Evolutionary conservation across 106 monocot genomes (phyloP).

Genomic region (Dioscorea zingiberensis): DNA sequence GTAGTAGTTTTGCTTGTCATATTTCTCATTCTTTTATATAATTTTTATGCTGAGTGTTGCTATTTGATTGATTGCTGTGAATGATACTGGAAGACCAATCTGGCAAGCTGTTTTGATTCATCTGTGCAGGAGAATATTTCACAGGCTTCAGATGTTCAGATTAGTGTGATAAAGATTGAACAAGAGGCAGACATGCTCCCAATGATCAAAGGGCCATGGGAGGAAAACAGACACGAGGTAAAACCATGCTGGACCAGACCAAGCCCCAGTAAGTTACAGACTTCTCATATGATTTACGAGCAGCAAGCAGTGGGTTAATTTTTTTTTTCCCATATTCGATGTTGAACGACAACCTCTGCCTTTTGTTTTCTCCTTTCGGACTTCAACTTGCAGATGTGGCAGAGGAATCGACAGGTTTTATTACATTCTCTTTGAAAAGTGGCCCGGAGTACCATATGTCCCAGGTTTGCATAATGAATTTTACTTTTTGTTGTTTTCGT

Average conservation of each 20-base stretch:
- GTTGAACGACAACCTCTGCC: background rate
- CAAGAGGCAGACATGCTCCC: background rate
- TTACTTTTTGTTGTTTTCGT: background rate
- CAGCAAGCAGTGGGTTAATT: background rate
- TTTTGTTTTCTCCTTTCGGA: background rate
- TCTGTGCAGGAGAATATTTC: constrained; percentile 23
- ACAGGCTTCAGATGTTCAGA: constrained; percentile 14
- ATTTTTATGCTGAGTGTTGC: background rate
- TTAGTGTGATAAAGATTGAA: constrained; percentile 33
- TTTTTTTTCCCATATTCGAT: background rate
- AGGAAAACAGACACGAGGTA: constrained; percentile 17
- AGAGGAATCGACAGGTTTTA: constrained; percentile 54
- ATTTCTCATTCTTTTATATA: no score
- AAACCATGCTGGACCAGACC: constrained; percentile 75
- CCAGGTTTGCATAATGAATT: constrained; percentile 37
- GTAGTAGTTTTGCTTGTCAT: background rate
- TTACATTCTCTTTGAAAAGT: constrained; percentile 77
- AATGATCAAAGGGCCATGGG: constrained; percentile 25
- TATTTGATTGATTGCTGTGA: background rate
- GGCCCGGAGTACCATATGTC: constrained; percentile 77
- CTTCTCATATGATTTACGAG: background rate
- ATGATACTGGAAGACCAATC: no score
- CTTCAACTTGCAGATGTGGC: constrained; percentile 15
- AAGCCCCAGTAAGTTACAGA: constrained; percentile 34
- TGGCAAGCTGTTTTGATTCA: background rate